Percentiles rank a stretch among this genome's conserved stretches.
Conservation (phyloP, 192 early-diverging fungal genomes). For the Mortierella alpina region DNA sequence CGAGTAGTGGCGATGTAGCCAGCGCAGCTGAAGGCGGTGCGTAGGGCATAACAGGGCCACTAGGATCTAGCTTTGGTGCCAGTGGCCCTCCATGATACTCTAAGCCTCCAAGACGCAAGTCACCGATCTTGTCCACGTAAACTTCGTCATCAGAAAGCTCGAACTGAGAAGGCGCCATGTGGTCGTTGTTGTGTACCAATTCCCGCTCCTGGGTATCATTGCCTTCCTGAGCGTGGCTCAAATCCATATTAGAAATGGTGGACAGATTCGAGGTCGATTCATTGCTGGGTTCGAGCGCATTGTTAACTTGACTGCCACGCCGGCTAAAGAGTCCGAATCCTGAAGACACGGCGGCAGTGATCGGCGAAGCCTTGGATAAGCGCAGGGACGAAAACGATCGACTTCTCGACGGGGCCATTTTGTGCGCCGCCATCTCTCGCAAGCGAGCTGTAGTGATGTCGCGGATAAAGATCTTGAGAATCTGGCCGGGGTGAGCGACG, state of each 20-base stretch:
- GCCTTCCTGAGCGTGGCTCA: too few relatives aligned
- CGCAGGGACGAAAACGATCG: conserved; percentile 25
- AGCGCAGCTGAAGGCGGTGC: background rate
- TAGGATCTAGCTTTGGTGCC: conserved; percentile 2
- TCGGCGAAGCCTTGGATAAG: background rate
- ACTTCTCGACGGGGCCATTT: conserved; percentile 8
- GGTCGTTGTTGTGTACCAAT: background rate
- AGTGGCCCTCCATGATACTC: background rate
- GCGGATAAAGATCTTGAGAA: conserved; percentile 90
- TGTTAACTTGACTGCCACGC: conserved; percentile 7
- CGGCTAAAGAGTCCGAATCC: conserved; percentile 21
- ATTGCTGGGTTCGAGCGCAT: background rate
- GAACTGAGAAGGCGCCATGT: too few relatives aligned
- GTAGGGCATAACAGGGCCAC: conserved; percentile 2
- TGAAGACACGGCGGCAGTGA: conserved; percentile 1
- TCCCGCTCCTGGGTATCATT: too few relatives aligned
- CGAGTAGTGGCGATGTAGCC: background rate
- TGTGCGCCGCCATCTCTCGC: conserved; percentile 12
- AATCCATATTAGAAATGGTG: background rate
- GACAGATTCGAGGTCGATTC: conserved; percentile 3
- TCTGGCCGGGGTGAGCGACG: conserved; percentile 67
- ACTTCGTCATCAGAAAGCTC: background rate
- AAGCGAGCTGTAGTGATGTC: conserved; percentile 64
- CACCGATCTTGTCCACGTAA: background rate
- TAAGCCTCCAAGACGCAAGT: background rate